Evolutionary conservation across 306 rosid species (phyloP).

Genomic region (Rosa persica): DNA sequence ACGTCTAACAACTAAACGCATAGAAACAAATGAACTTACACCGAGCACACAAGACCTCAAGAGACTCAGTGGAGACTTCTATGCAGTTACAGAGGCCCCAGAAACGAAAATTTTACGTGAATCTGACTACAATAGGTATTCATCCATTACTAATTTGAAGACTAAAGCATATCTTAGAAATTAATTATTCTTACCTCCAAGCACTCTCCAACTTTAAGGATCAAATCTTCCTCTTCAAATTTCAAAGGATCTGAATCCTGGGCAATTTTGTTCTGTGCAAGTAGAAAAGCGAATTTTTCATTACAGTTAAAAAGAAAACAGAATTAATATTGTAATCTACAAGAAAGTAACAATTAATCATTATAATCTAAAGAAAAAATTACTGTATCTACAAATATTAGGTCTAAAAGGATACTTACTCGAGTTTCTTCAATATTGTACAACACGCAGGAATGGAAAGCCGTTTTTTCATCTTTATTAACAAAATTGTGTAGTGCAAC

Average conservation of each 20-base stretch:
- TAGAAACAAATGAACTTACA: background rate
- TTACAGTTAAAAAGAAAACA: slow-evolving; percentile 4
- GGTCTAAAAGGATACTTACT: slow-evolving; percentile 46
- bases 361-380: slow-evolving; percentile 11
- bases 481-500: slow-evolving; percentile 89
- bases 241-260: slow-evolving; percentile 60
- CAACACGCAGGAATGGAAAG: slow-evolving; percentile 76
- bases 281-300: slow-evolving; percentile 29
- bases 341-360: background rate
- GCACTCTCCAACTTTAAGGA: slow-evolving; percentile 91
- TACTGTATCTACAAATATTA: background rate
- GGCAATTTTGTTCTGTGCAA: slow-evolving; percentile 65
- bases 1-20: background rate
- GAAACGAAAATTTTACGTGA: background rate
- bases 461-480: slow-evolving; percentile 89
- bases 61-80: background rate
- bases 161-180: slow-evolving; percentile 5
- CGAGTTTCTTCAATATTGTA: slow-evolving; percentile 87
- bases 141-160: slow-evolving; percentile 9
- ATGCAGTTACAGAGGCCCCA: background rate
- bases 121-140: slow-evolving; percentile 2
- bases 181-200: slow-evolving; percentile 63
- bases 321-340: slow-evolving; percentile 13
- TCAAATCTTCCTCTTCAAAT: slow-evolving; percentile 79
- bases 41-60: background rate